Conservation (phyloP, 202 grass and related monocot genomes). For the Setaria viridis region DNA sequence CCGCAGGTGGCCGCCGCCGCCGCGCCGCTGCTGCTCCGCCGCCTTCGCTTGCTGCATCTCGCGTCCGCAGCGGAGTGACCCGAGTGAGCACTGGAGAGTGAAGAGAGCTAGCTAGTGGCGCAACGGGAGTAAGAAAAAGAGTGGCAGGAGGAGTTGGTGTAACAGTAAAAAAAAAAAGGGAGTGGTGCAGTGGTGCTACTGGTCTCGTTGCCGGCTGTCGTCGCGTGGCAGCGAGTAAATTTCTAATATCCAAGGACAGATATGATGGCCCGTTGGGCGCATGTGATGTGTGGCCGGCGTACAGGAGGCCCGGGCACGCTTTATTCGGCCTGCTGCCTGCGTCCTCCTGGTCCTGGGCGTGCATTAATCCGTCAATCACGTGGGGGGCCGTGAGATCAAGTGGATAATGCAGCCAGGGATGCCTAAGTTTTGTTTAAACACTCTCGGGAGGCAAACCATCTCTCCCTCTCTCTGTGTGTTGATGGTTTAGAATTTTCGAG, state of each 20-base stretch:
- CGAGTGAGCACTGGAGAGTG: background rate
- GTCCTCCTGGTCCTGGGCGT: too few relatives aligned
- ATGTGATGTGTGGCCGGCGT: slow-evolving; percentile 22
- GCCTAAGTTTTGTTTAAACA: background rate
- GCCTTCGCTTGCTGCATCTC: background rate
- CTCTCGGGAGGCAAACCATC: background rate
- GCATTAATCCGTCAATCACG: too few relatives aligned
- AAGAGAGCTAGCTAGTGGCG: background rate
- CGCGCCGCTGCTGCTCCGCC: background rate
- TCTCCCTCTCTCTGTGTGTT: background rate
- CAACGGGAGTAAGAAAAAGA: background rate
- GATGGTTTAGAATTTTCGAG: background rate
- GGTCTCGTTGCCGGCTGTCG: background rate
- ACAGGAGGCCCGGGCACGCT: background rate
- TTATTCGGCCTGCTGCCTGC: background rate
- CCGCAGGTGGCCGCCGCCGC: background rate
- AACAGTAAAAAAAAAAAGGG: background rate
- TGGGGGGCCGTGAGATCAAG: background rate
- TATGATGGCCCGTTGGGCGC: background rate
- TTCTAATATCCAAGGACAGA: background rate
- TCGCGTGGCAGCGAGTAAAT: background rate
- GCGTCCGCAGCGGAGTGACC: background rate
- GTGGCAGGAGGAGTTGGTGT: too few relatives aligned
- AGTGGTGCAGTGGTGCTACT: background rate
- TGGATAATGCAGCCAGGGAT: background rate